Percentiles rank a stretch among this genome's conserved stretches.
phyloP scores from a whole-genome alignment of 148 eudicot genomes.

The Persicaria tinctoria region DNA sequence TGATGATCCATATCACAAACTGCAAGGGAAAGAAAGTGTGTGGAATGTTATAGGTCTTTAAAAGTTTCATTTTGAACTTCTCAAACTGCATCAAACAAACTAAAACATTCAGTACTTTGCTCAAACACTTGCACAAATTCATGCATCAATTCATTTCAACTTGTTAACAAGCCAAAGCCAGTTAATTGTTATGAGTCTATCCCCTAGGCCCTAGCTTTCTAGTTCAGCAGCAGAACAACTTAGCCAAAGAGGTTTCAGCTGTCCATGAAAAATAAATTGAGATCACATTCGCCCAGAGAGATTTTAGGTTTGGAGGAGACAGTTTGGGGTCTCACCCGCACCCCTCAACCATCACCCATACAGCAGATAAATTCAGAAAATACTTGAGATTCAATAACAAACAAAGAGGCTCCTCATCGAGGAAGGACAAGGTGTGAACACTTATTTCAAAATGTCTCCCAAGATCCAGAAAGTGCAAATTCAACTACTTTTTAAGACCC shows the following conservation, averaged over 20 bases:
- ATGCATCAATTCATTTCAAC: background rate
- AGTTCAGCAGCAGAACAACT: too few relatives aligned
- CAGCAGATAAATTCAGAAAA: background rate
- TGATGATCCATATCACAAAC: constrained; percentile 67
- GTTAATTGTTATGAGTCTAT: background rate
- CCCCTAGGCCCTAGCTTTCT: background rate
- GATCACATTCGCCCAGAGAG: background rate
- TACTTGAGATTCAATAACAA: background rate
- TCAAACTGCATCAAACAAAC: background rate
- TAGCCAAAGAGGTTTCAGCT: too few relatives aligned
- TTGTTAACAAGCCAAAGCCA: background rate
- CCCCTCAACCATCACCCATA: background rate
- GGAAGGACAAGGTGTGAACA: background rate
- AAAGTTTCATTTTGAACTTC: constrained; percentile 1
- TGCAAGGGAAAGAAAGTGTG: constrained; percentile 15
- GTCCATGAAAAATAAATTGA: too few relatives aligned
- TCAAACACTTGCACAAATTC: background rate
- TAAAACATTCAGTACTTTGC: background rate
- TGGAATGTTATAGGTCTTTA: background rate
- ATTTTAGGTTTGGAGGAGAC: background rate
- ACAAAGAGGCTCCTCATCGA: too few relatives aligned
- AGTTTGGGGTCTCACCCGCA: background rate
- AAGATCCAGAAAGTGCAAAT: background rate
- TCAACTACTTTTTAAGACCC: constrained; percentile 12
- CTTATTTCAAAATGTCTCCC: background rate